Evolutionary conservation across 345 rosid genomes (phyloP).

Genomic region (Salix exigua): DNA sequence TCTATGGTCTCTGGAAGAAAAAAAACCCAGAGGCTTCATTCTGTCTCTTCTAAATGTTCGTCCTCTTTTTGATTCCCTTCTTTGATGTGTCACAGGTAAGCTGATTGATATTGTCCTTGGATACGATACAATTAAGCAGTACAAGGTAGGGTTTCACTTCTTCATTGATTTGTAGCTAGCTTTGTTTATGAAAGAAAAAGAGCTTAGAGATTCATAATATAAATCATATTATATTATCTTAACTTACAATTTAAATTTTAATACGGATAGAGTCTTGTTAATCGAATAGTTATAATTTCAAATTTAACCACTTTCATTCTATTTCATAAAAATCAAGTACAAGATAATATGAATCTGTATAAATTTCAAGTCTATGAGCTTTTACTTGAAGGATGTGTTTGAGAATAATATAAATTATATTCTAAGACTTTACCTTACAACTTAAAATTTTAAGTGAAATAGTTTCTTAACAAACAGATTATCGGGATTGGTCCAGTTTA

Average conservation of each 20-base stretch:
- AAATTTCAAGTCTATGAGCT: too few species aligned
- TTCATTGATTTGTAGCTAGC: not conserved
- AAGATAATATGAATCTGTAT: accelerated
- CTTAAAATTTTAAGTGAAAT: too few species aligned
- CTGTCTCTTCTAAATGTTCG: not conserved
- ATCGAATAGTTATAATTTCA: accelerated
- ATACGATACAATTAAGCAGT: constrained; percentile 53
- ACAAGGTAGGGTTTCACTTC: constrained; percentile 37
- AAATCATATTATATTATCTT: accelerated
- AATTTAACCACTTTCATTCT: too few species aligned
- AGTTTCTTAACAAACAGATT: too few species aligned
- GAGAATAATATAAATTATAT: too few species aligned
- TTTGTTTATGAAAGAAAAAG: not conserved
- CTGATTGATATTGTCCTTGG: constrained; percentile 66
- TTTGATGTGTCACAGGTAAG: constrained; percentile 44
- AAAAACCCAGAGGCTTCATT: too few species aligned
- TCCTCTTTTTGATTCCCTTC: not conserved
- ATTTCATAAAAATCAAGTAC: too few species aligned
- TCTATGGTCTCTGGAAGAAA: not conserved
- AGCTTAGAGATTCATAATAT: too few species aligned
- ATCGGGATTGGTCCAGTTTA: not conserved
- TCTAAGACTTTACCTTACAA: accelerated
- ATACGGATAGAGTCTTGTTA: too few species aligned
- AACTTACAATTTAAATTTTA: too few species aligned
- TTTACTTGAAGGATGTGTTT: too few species aligned